phyloP scores from a whole-genome alignment of 352 stramenopile species.

The Phytophthora melonis region DNA sequence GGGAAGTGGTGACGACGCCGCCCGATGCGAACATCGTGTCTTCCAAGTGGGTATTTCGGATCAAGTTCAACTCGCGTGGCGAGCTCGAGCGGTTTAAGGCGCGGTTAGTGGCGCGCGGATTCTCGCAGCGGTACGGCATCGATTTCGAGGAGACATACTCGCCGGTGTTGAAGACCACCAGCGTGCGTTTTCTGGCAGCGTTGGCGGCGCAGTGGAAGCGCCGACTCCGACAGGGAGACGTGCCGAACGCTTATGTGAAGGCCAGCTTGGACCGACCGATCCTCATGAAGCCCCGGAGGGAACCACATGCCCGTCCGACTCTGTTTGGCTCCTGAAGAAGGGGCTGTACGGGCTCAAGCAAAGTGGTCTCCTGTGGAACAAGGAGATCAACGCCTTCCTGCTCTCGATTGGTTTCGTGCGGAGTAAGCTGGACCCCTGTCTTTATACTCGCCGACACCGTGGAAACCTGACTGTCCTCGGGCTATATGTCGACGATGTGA shows the following conservation, averaged over 20 bases:
- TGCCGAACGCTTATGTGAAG: constrained; percentile 14
- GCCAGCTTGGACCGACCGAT: not conserved
- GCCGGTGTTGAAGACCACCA: not conserved
- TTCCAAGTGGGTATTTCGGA: not conserved
- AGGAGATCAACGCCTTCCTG: constrained; percentile 7
- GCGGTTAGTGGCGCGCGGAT: not conserved
- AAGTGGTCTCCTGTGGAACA: constrained; percentile 9
- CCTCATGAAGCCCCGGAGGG: not conserved
- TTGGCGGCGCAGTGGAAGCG: constrained; percentile 4
- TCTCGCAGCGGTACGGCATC: not conserved
- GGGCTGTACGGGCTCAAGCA: constrained; percentile 9
- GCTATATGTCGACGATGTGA: constrained; percentile 13
- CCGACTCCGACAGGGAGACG: constrained; percentile 9
- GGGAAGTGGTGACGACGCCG: not conserved
- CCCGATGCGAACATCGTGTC: not conserved
- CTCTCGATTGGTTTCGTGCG: not conserved
- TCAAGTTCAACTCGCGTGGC: not conserved
- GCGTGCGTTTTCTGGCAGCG: not conserved
- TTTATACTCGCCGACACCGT: not conserved
- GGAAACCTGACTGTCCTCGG: constrained; percentile 9
- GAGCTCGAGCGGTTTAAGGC: not conserved
- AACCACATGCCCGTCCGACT: not conserved
- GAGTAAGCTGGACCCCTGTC: constrained; percentile 15
- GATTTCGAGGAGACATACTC: not conserved
- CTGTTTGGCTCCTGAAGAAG: too few species aligned